These are phyloP conservation scores for Tricladium varicosporioides DNA, from an alignment of 2,329 filamentous ascomycete species.

Conservation along the genomic window DNA sequence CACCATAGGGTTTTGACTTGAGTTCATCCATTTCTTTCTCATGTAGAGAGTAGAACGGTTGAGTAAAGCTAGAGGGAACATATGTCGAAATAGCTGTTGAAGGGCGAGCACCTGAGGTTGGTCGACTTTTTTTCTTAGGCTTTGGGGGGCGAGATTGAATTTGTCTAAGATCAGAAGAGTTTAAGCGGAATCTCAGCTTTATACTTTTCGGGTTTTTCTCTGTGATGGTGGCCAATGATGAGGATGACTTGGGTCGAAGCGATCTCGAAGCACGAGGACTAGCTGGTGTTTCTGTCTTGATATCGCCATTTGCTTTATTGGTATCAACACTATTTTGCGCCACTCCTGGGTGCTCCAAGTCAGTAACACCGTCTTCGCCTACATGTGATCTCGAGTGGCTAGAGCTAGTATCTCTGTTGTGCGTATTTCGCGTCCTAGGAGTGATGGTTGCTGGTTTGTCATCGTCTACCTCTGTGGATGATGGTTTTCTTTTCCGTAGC, in stretches of 20 bases:
- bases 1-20: slow-evolving; percentile 93
- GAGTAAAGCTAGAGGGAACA: slow-evolving; percentile 53
- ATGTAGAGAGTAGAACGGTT: slow-evolving; percentile 83
- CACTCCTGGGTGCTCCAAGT: background rate
- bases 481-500: slow-evolving; percentile 81
- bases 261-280: slow-evolving; percentile 53
- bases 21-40: slow-evolving; percentile 86
- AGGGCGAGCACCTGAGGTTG: slow-evolving; percentile 40
- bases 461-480: slow-evolving; percentile 60
- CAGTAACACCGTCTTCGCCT: background rate
- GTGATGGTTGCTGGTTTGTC: slow-evolving; percentile 47
- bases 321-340: background rate
- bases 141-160: slow-evolving; percentile 60
- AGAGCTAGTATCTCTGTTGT: slow-evolving; percentile 24
- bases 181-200: slow-evolving; percentile 57
- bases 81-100: slow-evolving; percentile 36
- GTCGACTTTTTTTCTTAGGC: slow-evolving; percentile 48
- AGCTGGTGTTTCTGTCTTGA: slow-evolving; percentile 20
- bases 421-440: slow-evolving; percentile 48
- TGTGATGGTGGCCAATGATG: slow-evolving; percentile 41
- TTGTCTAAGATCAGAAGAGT: slow-evolving; percentile 56
- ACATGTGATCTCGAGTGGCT: slow-evolving; percentile 14
- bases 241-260: slow-evolving; percentile 46
- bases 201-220: slow-evolving; percentile 38
- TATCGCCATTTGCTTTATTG: slow-evolving; percentile 22